These are phyloP conservation scores for Boletus fagicola DNA, from an alignment of 768 basidiomycete genomes.

Conservation along the genomic window DNA sequence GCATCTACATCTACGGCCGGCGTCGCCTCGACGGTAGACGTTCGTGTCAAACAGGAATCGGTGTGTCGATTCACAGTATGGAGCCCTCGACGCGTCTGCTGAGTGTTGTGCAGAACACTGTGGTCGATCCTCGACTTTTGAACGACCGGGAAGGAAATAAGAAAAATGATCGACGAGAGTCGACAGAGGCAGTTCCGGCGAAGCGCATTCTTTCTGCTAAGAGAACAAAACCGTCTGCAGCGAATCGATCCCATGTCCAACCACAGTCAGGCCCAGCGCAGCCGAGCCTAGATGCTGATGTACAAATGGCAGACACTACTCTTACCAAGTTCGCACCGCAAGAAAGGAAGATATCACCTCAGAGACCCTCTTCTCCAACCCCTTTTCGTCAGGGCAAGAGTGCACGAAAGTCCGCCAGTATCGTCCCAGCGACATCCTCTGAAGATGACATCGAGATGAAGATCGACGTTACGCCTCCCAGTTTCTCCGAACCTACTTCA, in stretches of 20 bases:
- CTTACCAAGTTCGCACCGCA: neutral
- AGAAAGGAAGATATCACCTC: neutral
- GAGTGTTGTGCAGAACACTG: constrained; percentile 7
- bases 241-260: neutral
- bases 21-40: neutral
- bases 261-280: neutral
- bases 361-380: neutral
- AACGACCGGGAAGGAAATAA: neutral
- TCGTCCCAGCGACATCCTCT: neutral
- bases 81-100: neutral
- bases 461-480: neutral
- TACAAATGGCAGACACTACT: constrained; percentile 1
- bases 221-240: neutral
- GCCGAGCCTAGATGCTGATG: constrained; percentile 1
- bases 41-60: constrained; percentile 4
- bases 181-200: neutral
- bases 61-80: constrained; percentile 7
- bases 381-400: neutral
- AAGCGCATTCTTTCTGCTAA: neutral
- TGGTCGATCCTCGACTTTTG: neutral
- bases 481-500: neutral
- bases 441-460: constrained; percentile 18
- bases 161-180: neutral
- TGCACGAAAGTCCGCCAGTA: neutral
- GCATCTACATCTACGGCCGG: neutral